Evolutionary conservation across 1,139 yeast species (phyloP).

Genomic region (Diutina neorugosa): DNA sequence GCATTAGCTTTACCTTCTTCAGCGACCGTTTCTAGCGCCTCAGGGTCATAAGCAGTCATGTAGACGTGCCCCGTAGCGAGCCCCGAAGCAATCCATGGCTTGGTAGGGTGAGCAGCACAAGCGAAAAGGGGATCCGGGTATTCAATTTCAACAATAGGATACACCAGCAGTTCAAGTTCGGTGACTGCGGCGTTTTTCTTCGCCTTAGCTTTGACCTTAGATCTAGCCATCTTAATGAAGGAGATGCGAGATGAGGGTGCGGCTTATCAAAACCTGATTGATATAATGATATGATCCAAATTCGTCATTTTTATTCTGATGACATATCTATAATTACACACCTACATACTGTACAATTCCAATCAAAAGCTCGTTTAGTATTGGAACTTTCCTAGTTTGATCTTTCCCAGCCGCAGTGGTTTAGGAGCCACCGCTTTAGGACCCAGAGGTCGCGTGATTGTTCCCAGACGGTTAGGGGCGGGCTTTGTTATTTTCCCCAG

Average conservation of each 20-base stretch:
- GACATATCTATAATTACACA: too few relatives aligned
- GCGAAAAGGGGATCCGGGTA: constrained; percentile 59
- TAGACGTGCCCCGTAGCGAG: constrained; percentile 68
- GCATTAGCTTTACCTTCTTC: constrained; percentile 10
- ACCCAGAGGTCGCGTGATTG: not conserved
- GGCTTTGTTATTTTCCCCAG: not conserved
- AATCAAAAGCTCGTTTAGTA: too few relatives aligned
- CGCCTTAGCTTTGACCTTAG: constrained; percentile 2
- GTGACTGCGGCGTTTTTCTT: constrained; percentile 18
- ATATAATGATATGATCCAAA: too few relatives aligned
- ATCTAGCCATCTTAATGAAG: not conserved
- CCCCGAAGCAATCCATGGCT: constrained; percentile 56
- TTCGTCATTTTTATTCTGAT: too few relatives aligned
- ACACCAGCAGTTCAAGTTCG: constrained; percentile 23
- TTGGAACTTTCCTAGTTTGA: not conserved
- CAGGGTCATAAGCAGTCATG: constrained; percentile 43
- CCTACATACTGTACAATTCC: too few relatives aligned
- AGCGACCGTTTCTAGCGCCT: constrained; percentile 23
- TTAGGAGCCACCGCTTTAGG: not conserved
- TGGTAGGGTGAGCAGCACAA: constrained; percentile 68
- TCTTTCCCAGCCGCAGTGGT: not conserved
- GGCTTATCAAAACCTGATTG: too few relatives aligned
- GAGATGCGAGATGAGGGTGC: too few relatives aligned
- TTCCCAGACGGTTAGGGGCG: not conserved
- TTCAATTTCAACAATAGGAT: constrained; percentile 42